Base-by-base conservation (phyloP, 768 basidiomycete species). In the Tricholoma hemisulphureum region DNA sequence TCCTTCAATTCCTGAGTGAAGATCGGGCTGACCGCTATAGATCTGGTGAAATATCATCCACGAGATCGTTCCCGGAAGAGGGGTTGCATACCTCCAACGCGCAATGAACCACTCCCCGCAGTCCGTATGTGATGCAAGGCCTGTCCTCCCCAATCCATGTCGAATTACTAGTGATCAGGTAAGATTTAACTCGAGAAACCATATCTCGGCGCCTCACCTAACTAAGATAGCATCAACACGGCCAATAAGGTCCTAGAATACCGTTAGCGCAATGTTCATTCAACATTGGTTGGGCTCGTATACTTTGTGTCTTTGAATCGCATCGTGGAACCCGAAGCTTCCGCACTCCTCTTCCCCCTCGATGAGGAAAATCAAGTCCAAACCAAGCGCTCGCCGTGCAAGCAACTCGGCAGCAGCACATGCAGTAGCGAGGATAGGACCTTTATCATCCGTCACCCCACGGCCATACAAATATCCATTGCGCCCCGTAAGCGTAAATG, bases 261-360 rank as follows among this genome's bases (percentile, higher is more conserved):
- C 37, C 52, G 53, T 46, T 14, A 53, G 11, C 14, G 48, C 43
- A 13, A 55, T 37, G 54, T 32, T 29, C 5, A n/a, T 14, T 28
- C 14, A 18, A 24, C n/a, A n/a, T n/a, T n/a, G n/a, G 16, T 32
- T 16, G n/a, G 5, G 13, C 14, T 16, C 11, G 4, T 29, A 13
- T 10, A 89, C 93, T 83, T 92, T 94, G 71, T 94, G 78, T 55
- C 77, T 81, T 55, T 75, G 65, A 9, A 98, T 89, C 2, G 89
- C 82, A n/a, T 91, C 84, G 35, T 76, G 80, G 66, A 99, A 95
- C 0, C 95, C 94, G 4, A 79, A 71, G 67, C 94, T 96, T 1
- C 96, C 96, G n/a, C 85, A 86, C 70, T 99, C 97, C 69, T 97
- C 97, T 69, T 98, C 96, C 0, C 97, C 97, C 73, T 99, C 97